phyloP scores from a whole-genome alignment of 2,329 filamentous ascomycete species.

The Reticulascus tulasneorum region DNA sequence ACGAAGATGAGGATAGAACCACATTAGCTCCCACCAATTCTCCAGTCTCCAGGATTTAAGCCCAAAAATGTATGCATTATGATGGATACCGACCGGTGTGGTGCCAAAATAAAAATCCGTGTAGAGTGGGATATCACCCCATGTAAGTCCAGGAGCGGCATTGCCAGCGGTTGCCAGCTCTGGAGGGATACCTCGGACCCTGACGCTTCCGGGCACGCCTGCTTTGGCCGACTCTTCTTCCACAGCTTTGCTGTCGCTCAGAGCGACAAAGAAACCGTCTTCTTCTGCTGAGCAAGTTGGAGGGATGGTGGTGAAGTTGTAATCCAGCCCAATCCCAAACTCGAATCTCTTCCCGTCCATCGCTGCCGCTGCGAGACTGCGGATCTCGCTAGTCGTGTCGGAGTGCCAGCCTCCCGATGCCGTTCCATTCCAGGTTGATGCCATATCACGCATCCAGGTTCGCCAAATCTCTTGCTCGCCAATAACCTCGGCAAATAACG shows the following conservation, averaged over 20 bases:
- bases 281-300: constrained; percentile 33
- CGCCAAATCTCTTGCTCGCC: constrained; percentile 35
- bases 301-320: constrained; percentile 31
- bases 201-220: constrained; percentile 24
- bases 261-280: constrained; percentile 28
- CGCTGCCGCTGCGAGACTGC: constrained; percentile 22
- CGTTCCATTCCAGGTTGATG: constrained; percentile 27
- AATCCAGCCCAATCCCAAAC: constrained; percentile 34
- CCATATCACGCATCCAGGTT: constrained; percentile 24
- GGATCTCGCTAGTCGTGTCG: constrained; percentile 15
- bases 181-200: constrained; percentile 21
- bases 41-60: constrained; percentile 26
- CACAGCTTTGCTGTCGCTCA: constrained; percentile 20
- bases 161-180: constrained; percentile 21
- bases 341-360: constrained; percentile 26
- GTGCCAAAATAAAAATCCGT: constrained; percentile 32
- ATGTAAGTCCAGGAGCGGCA: constrained; percentile 14
- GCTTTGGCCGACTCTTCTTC: constrained; percentile 21
- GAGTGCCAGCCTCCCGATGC: constrained; percentile 10
- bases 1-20: constrained; percentile 29
- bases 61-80: constrained; percentile 29
- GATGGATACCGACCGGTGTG: constrained; percentile 31
- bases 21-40: constrained; percentile 32
- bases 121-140: constrained; percentile 29
- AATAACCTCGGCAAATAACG: constrained; percentile 32